Percentiles rank a stretch among this genome's conserved stretches.
Evolutionary conservation across 495 filamentous ascomycete species (phyloP).

Genomic region (Neurospora sp.): DNA sequence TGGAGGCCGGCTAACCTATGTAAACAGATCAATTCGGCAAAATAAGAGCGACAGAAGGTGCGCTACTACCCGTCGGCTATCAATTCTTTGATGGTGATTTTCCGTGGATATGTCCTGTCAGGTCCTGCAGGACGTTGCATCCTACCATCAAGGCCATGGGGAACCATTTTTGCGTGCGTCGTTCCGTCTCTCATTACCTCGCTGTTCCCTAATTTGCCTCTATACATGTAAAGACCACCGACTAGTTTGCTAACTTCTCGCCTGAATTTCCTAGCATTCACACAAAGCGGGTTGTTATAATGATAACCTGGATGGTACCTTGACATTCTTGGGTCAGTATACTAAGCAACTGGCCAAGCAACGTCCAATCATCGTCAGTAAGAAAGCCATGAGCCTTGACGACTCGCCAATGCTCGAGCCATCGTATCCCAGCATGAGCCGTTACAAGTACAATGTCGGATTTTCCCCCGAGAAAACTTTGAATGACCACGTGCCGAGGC

Average conservation of each 20-base stretch:
- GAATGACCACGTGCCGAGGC: neutral
- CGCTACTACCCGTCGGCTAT: slow-evolving; percentile 17
- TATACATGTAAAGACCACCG: neutral
- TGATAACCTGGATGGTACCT: slow-evolving; percentile 19
- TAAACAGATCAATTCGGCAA: slow-evolving; percentile 1
- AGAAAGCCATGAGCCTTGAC: slow-evolving; percentile 4
- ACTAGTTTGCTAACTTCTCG: neutral
- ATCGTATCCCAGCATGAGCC: neutral
- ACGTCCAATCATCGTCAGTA: slow-evolving; percentile 9
- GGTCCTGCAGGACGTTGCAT: slow-evolving; percentile 16
- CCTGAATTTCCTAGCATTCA: neutral
- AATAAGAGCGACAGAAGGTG: slow-evolving; percentile 7
- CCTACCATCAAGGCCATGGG: slow-evolving; percentile 11
- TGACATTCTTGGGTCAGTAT: slow-evolving; percentile 13
- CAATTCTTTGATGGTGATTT: slow-evolving; percentile 4
- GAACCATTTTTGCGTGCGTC: slow-evolving; percentile 19
- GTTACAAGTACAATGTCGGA: neutral
- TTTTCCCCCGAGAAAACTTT: neutral
- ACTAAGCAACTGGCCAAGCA: neutral
- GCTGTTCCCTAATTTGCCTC: neutral
- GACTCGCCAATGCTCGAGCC: slow-evolving; percentile 8
- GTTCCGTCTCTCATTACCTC: neutral
- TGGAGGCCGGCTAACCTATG: neutral
- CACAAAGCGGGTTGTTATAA: slow-evolving; percentile 12
- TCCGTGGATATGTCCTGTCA: slow-evolving; percentile 23